phyloP scores from a whole-genome alignment of 1,284 basidiomycete species.

The Ceratobasidium sp. region DNA sequence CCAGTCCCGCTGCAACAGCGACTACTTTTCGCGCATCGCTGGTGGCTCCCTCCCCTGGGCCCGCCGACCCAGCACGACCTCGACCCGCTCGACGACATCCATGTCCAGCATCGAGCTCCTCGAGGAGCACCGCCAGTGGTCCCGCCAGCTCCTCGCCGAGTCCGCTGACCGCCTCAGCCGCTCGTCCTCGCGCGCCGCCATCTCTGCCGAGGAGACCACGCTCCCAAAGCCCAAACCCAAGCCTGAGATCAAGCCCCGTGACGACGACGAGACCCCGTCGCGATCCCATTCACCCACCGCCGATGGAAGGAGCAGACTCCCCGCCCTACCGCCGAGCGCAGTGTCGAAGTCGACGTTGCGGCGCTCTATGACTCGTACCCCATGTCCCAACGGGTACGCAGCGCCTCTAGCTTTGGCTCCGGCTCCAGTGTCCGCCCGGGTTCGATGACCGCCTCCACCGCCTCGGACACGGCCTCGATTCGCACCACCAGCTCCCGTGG shows the following conservation, averaged over 20 bases:
- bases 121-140: conserved; percentile 37
- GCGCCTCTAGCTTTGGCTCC: conserved; percentile 30
- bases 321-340: background rate
- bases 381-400: conserved; percentile 33
- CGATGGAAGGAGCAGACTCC: conserved; percentile 23
- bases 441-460: conserved; percentile 26
- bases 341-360: conserved; percentile 20
- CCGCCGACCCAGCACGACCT: conserved; percentile 30
- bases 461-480: conserved; percentile 34
- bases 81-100: conserved; percentile 26
- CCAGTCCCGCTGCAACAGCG: conserved; percentile 20
- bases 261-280: conserved; percentile 2
- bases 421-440: conserved; percentile 21
- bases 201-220: conserved; percentile 28
- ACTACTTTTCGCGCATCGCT: conserved; percentile 33
- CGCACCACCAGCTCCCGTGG: conserved; percentile 33
- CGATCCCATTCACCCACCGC: conserved; percentile 33
- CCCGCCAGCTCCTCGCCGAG: conserved; percentile 32
- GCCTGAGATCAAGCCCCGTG: conserved; percentile 21
- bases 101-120: conserved; percentile 30
- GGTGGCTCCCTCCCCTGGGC: conserved; percentile 20
- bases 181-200: conserved; percentile 18
- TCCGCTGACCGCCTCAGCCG: conserved; percentile 31
- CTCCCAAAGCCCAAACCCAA: conserved; percentile 26
- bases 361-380: conserved; percentile 34